Evolutionary conservation across 192 early-diverging fungal species (phyloP), one percentile per base, ranked within the genome.

Genomic region (Backusella psychrophila): DNA sequence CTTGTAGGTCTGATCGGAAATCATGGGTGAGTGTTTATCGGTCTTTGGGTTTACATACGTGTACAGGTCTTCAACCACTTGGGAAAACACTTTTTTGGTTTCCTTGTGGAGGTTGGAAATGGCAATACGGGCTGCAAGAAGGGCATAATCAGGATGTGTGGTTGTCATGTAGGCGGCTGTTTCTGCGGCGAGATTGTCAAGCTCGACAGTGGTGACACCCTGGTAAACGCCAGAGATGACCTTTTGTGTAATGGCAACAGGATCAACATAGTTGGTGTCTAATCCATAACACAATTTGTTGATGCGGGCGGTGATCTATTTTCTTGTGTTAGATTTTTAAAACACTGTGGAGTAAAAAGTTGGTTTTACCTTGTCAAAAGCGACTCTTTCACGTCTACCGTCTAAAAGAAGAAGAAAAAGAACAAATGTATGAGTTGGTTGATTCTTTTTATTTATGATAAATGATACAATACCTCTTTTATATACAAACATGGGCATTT

Each of bases 231-330:
- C 95, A 21, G 84, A 85, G 69, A 96, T 90, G 17, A 66, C 96
- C 92, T 97, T 98, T 83, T 97, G 95, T 42, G 98, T 91, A 15
- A 99, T 91, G 19, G 92, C 87, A n/a, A 93, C 94, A 39, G 97
- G 95, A 86, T 98, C 96, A 38, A 99, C 93, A 86, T 90, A 98
- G 89, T 96, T 95, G 74, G 90, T 91, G 88, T 99, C 95, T 56
- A 99, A 87, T 2, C 96, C 95, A 84, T 98, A 96, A 85, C 96
- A 97, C 11, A 99, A 91, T 88, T 99, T 99, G 87, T 91, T 92
- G 80, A 99, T 95, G 71, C 98, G 88, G 7, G 93, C 89, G 2
- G 96, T 95, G 76, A 95, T 95, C 89, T 83, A 70, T 44, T 35
- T 29, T 4, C 3, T 42, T 15, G 17, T 19, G 49, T 41, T 12